A percentile compares a stretch with the other conserved stretches of the same genome.
Conservation (phyloP, 2,329 filamentous ascomycete species). For the Meredithiella fracta region DNA sequence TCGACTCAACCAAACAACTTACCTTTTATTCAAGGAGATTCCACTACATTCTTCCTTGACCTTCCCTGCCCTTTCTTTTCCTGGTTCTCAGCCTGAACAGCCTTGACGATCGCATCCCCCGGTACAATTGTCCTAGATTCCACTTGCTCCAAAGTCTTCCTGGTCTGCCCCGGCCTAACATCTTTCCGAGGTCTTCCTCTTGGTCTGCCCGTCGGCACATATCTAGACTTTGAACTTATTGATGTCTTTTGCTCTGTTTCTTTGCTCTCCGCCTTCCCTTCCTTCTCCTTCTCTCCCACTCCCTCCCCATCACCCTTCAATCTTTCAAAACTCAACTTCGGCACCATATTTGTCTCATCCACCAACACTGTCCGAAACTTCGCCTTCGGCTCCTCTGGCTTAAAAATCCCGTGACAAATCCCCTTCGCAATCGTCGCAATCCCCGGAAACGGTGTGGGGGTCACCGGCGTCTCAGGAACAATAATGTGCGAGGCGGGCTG, state of each 20-base stretch:
- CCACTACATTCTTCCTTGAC: constrained; percentile 16
- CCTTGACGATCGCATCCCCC: neutral
- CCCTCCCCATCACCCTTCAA: too few relatives aligned
- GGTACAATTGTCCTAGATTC: neutral
- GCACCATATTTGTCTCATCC: too few relatives aligned
- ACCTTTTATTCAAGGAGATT: neutral
- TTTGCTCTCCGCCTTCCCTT: neutral
- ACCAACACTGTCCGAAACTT: too few relatives aligned
- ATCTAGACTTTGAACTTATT: neutral
- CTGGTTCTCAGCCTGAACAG: constrained; percentile 13
- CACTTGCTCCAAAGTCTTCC: neutral
- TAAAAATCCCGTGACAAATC: too few relatives aligned
- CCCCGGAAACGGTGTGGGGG: neutral
- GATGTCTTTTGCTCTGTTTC: neutral
- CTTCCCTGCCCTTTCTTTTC: constrained; percentile 12
- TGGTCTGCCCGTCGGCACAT: constrained; percentile 23
- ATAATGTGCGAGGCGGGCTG: neutral
- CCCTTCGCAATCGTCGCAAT: too few relatives aligned
- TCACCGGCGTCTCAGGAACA: neutral
- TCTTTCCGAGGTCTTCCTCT: constrained; percentile 32
- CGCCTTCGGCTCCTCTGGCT: too few relatives aligned
- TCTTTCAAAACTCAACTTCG: too few relatives aligned
- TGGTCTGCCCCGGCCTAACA: constrained; percentile 14
- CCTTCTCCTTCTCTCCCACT: neutral
- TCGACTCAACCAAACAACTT: neutral